Evolutionary conservation across 2,329 filamentous ascomycete species (phyloP), one percentile per base, ranked within the genome.

Genomic region (Scedosporium aurantiacum): DNA sequence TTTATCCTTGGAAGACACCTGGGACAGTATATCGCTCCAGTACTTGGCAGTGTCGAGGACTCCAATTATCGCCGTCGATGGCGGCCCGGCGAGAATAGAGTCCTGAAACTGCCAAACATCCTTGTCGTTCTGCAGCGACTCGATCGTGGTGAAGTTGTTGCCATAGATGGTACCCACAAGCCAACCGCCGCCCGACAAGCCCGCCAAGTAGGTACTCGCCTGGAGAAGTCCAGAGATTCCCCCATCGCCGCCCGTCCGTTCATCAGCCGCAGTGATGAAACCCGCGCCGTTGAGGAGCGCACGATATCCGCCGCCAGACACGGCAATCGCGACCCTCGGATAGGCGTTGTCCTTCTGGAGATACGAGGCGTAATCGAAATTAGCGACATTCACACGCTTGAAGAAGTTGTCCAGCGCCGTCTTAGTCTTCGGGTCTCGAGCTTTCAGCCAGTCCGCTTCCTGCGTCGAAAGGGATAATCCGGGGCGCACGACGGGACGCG

Each of bases 211-310:
- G 0, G 90, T 96, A 0, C 89, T 75, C 2, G 88, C 81, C 75
- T 96, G 91, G 64, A 96, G 76, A 65, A 96, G 75, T 3, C 91
- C 91, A 58, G 91, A 89, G 25, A 96, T 78, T 57, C 91, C 88
- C 3, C 89, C 89, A 60, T 83, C 83, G 21, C 57, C 72, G 0
- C 78, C 71, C 0, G 88, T 91, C 21, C 91, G 83, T 67, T 74
- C 82, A 71, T 96, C 91, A 66, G 91, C 92, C 0, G 91, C 91
- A 32, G 88, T 83, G 16, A 96, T 67, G 52, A 87, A 87, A 63
- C 91, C 91, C 16, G 87, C 91, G 43, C 90, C 91, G 69, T 89
- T 93, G 76, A 92, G 78, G 76, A 95, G 79, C n/a, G 91, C 91
- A 62, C 91, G 81, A 71, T 94, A 96, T 41, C 91, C 91, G 70